Conservation (phyloP, 805 yeast species). For the Kazachstania kunashirensis region DNA sequence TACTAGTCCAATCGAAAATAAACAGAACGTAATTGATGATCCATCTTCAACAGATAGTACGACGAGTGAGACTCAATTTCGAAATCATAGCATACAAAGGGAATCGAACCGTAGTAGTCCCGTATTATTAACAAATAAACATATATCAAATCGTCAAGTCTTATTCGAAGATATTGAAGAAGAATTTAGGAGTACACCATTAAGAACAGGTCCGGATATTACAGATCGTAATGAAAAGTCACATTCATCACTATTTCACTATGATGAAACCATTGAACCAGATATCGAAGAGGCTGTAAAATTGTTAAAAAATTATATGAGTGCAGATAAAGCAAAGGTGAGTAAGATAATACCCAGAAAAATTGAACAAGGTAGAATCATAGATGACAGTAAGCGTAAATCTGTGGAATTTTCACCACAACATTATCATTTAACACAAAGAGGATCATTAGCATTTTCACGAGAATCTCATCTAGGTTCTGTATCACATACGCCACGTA, state of each 20-base stretch:
- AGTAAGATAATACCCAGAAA: background rate
- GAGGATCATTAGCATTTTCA: background rate
- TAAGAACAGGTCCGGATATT: background rate
- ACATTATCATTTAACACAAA: conserved; percentile 4
- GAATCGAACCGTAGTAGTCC: too few relatives aligned
- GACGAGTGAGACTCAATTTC: too few relatives aligned
- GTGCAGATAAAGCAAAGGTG: conserved; percentile 2
- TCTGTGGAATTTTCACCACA: conserved; percentile 4
- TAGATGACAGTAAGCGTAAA: background rate
- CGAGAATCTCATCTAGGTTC: background rate
- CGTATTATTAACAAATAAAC: too few relatives aligned
- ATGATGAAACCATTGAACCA: conserved; percentile 12
- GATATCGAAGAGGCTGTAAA: conserved; percentile 23
- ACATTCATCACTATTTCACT: conserved; percentile 2
- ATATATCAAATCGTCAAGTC: too few relatives aligned
- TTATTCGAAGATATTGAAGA: background rate
- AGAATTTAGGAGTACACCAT: background rate
- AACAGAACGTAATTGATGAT: background rate
- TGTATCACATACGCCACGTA: conserved; percentile 7
- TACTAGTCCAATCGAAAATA: background rate
- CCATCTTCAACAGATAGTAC: too few relatives aligned
- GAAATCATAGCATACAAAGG: too few relatives aligned
- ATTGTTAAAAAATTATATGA: conserved; percentile 15
- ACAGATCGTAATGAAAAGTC: background rate
- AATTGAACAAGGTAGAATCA: background rate